phyloP scores from a whole-genome alignment of 176 grass and related monocot species.

The Triticum aestivum region DNA sequence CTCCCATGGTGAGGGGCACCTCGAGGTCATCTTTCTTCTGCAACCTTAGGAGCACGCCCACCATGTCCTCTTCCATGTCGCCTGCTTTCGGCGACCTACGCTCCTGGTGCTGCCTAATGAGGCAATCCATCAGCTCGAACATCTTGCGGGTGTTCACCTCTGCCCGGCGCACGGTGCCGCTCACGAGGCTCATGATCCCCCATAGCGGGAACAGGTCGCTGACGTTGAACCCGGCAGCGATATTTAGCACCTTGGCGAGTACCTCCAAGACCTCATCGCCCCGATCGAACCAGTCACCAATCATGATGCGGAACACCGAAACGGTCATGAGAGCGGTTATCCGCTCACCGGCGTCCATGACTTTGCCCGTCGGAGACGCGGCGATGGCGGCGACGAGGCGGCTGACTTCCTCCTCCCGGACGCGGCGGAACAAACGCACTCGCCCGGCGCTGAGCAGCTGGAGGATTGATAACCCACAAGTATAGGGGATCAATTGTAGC shows the following conservation, averaged over 20 bases:
- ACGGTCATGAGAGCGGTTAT: not conserved
- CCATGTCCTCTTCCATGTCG: not conserved
- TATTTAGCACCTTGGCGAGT: not conserved
- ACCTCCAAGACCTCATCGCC: not conserved
- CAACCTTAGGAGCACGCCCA: conserved; percentile 33
- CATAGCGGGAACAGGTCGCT: conserved; percentile 12
- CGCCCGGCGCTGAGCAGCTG: conserved; percentile 14
- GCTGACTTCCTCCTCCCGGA: not conserved
- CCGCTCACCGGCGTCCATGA: not conserved
- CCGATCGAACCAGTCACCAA: conserved; percentile 30
- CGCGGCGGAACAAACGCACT: not conserved
- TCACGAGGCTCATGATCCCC: not conserved
- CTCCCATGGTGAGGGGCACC: conserved; percentile 1
- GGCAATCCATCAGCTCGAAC: conserved; percentile 28
- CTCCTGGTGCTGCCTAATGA: conserved; percentile 30
- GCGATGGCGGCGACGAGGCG: not conserved
- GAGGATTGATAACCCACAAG: not conserved
- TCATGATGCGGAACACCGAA: not conserved
- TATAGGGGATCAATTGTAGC: no score
- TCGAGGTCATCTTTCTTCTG: not conserved
- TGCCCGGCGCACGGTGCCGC: not conserved
- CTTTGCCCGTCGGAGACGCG: not conserved
- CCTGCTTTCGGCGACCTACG: not conserved
- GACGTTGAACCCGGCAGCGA: not conserved
- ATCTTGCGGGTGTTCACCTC: not conserved